Conservation (phyloP, 2,329 filamentous ascomycete genomes). For the Verticillium longisporum region DNA sequence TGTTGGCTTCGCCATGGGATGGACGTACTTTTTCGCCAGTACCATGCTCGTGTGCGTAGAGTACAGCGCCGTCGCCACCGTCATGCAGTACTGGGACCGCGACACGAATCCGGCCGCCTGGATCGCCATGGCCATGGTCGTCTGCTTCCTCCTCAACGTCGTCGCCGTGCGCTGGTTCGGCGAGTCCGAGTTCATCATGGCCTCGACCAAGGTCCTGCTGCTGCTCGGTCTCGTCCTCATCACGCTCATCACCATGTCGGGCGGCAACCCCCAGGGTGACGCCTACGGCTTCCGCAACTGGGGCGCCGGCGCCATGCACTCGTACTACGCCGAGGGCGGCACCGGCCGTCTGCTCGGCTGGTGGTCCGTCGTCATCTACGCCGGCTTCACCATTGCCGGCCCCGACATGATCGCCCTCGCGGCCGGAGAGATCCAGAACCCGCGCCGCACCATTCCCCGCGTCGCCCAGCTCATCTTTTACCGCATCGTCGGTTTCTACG, state of each 20-base stretch:
- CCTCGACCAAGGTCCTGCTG: constrained; percentile 44
- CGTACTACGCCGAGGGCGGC: constrained; percentile 33
- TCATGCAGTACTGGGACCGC: constrained; percentile 36
- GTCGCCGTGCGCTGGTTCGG: constrained; percentile 37
- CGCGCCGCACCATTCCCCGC: constrained; percentile 56
- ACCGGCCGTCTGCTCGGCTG: constrained; percentile 57
- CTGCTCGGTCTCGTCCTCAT: constrained; percentile 50
- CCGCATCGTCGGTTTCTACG: constrained; percentile 64
- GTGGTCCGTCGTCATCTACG: constrained; percentile 51
- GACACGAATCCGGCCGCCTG: constrained; percentile 38
- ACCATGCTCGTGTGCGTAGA: constrained; percentile 38
- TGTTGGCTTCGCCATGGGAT: constrained; percentile 48
- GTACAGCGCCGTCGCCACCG: constrained; percentile 34
- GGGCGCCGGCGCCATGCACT: constrained; percentile 24
- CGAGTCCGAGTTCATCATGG: constrained; percentile 45
- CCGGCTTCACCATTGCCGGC: constrained; percentile 61
- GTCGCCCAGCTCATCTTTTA: constrained; percentile 71
- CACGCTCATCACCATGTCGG: constrained; percentile 63
- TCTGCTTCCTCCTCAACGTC: constrained; percentile 40
- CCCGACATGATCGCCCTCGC: constrained; percentile 58
- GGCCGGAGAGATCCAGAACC: constrained; percentile 56
- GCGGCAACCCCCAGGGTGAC: constrained; percentile 56
- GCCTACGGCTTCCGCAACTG: constrained; percentile 57
- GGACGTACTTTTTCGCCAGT: constrained; percentile 37
- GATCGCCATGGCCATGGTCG: constrained; percentile 38